A percentile compares a stretch with the other conserved stretches of the same genome.
phyloP scores from a whole-genome alignment of 495 filamentous ascomycete genomes.

The Ascodesmis nigricans region DNA sequence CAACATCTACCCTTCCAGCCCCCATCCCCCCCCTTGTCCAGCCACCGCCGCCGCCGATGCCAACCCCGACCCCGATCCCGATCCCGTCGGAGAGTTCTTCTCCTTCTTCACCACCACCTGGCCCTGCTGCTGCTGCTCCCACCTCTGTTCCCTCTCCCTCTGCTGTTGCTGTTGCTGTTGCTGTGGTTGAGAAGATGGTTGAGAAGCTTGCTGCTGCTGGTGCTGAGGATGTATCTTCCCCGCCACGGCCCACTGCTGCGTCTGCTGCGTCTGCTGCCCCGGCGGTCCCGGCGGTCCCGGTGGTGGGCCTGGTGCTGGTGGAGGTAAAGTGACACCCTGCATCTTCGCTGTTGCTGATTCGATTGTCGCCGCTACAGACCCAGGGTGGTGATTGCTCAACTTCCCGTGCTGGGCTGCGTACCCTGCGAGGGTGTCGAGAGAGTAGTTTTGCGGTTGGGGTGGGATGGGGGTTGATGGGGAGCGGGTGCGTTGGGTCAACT shows the following conservation, averaged over 20 bases:
- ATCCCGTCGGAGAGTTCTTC: conserved; percentile 24
- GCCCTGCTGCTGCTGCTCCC: too few relatives aligned
- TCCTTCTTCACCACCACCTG: too few relatives aligned
- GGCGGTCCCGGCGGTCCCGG: conserved; percentile 25
- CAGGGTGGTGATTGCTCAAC: too few relatives aligned
- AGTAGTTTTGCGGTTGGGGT: conserved; percentile 26
- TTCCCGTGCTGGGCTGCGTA: conserved; percentile 6
- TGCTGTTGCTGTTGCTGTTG: conserved; percentile 11
- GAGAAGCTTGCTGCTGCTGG: conserved; percentile 7
- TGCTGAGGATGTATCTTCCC: conserved; percentile 21
- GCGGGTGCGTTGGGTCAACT: conserved; percentile 23
- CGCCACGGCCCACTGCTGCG: conserved; percentile 4
- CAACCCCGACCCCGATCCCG: conserved; percentile 29
- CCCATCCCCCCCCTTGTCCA: conserved; percentile 21
- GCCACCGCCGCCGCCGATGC: conserved; percentile 29
- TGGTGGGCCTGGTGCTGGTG: conserved; percentile 25
- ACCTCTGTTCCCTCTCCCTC: too few relatives aligned
- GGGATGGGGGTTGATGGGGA: conserved; percentile 22
- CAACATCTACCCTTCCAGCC: conserved; percentile 12
- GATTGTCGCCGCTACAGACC: too few relatives aligned
- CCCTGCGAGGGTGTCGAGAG: conserved; percentile 24
- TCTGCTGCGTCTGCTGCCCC: conserved; percentile 9
- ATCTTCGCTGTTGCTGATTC: conserved; percentile 23
- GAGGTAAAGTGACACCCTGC: conserved; percentile 26
- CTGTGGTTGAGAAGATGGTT: neutral